Base-by-base conservation (phyloP, 306 rosid genomes). In the Rosa chinensis region DNA sequence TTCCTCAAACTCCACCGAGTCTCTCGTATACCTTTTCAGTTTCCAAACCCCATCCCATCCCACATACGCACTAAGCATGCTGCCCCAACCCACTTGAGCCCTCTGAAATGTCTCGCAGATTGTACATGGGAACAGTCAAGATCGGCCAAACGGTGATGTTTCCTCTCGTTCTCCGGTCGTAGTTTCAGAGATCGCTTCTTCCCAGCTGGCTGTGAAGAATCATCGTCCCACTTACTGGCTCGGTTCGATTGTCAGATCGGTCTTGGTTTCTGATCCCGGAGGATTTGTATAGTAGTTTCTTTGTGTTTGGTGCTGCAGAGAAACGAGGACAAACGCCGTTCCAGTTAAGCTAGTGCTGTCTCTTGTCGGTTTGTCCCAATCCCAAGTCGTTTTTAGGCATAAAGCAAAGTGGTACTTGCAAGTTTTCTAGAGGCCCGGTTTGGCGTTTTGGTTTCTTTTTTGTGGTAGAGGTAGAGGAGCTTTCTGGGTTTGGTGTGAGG, bases 181-280 rank as follows among this genome's bases (percentile, higher is more conserved):
- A 25, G 76, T 48, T 23, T 20, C 61, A 55, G 61, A 55, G 61
- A 20, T 55, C 61, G 61, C 4, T 53, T 53, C 59, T 53, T 53
- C 23, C 20, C 44, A 40, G 44, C 44, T 40, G 44, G 44, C 21
- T 20, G 23, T 56, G 28, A 56, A 56, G 63, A 8, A n/a, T 56
- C 63, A 56, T n/a, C 62, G 11, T 55, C 63, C 0, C 8, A 20
- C 12, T 53, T 10, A 5, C 63, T 35, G n/a, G 53, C 66, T 73
- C 42, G 68, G 49, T 56, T 69, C 40, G 49, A 62, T 77, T 47
- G 45, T 44, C 76, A 79, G 90, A 90, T 92, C 94, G 79, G 76
- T 76, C 37, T n/a, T 8, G 72, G 75, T 80, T 83, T 83, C 94
- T 89, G 92, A 90, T 91, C 92, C 90, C 80, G 81, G 83, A 77